Percentiles rank a stretch among this genome's conserved stretches.
Conservation (phyloP, 805 yeast species). For the Cyberlindnera japonica region DNA sequence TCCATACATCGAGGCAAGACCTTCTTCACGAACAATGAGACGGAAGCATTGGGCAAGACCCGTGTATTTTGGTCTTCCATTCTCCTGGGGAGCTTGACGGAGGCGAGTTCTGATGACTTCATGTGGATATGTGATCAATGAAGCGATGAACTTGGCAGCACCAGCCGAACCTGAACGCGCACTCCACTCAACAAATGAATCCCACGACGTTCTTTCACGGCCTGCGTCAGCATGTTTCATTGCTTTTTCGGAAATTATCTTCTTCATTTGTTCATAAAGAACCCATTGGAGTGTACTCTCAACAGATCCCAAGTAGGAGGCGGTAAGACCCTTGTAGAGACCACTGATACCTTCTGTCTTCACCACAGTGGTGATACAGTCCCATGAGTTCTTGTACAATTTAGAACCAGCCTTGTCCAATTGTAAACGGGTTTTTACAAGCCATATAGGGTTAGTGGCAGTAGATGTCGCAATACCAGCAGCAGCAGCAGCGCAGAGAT, state of each 20-base stretch:
- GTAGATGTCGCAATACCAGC: slow-evolving; percentile 96
- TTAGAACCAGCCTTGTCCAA: slow-evolving; percentile 70
- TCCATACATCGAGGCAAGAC: slow-evolving; percentile 89
- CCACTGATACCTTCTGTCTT: slow-evolving; percentile 76
- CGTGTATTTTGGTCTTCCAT: slow-evolving; percentile 81
- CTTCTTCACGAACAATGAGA: slow-evolving; percentile 87
- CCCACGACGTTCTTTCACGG: slow-evolving; percentile 41
- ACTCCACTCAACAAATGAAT: slow-evolving; percentile 80
- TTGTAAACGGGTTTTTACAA: slow-evolving; percentile 90
- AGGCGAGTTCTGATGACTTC: slow-evolving; percentile 95
- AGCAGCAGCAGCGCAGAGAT: slow-evolving; percentile 76
- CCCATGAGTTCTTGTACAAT: slow-evolving; percentile 78
- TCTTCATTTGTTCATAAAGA: slow-evolving; percentile 90
- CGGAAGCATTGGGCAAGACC: slow-evolving; percentile 87
- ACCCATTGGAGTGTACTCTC: slow-evolving; percentile 97
- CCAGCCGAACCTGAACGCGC: slow-evolving; percentile 98
- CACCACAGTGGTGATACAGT: slow-evolving; percentile 69
- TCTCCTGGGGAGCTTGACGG: slow-evolving; percentile 85
- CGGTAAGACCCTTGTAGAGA: slow-evolving; percentile 86
- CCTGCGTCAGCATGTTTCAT: slow-evolving; percentile 35
- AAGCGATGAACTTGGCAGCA: slow-evolving; percentile 89
- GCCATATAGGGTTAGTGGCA: slow-evolving; percentile 97
- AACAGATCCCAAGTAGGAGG: slow-evolving; percentile 88
- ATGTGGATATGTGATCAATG: slow-evolving; percentile 92
- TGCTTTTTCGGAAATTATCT: slow-evolving; percentile 53